Evolutionary conservation across 2,329 filamentous ascomycete species (phyloP), one percentile per base, ranked within the genome.

Genomic region (Colletotrichum salicis): DNA sequence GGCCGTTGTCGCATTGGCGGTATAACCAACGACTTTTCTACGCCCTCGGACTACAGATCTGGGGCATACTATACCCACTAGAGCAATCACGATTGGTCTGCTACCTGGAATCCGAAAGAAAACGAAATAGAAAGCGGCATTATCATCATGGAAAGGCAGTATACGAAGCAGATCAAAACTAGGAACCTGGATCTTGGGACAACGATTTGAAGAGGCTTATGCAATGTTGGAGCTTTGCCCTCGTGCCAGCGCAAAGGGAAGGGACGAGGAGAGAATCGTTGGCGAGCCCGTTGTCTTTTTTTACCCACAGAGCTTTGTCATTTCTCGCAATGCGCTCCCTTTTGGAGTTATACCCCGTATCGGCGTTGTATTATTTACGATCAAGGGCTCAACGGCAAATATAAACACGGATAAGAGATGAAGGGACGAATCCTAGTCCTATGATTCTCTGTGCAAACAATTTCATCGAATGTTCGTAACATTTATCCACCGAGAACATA

Each of bases 361-460:
- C 61, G 61, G 61, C 61, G 51, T 64, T 64, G 48, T 55, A 64
- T 48, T 24, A 29, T 55, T 55, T 64, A 33, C 22, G 22, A n/a
- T 55, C 48, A 55, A 55, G 61, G 22, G 33, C 19, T 62, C 24
- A 35, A 62, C 45, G 59, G 29, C 7, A 35, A 29, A 35, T 35
- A 62, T 35, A 62, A 13, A 52, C 29, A 62, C 27, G 19, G 31
- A 19, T 29, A 31, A 27, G 80, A 81, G 41, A 88, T 80, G 27
- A 33, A 19, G 41, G 29, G 27, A 35, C 8, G 41, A 48, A 8
- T 48, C 19, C 41, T 48, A n/a, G 3, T 48, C 41, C 41, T 22
- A 22, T 48, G 15, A 48, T 48, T 48, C 8, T 48, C 3, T 48
- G 41, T 48, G 41, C 41, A 48, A 22, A 4, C 41, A 41, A 19